These are phyloP conservation scores for Chaetomiaceae sp. DNA, from an alignment of 2,329 filamentous ascomycete genomes.

Conservation along the genomic window DNA sequence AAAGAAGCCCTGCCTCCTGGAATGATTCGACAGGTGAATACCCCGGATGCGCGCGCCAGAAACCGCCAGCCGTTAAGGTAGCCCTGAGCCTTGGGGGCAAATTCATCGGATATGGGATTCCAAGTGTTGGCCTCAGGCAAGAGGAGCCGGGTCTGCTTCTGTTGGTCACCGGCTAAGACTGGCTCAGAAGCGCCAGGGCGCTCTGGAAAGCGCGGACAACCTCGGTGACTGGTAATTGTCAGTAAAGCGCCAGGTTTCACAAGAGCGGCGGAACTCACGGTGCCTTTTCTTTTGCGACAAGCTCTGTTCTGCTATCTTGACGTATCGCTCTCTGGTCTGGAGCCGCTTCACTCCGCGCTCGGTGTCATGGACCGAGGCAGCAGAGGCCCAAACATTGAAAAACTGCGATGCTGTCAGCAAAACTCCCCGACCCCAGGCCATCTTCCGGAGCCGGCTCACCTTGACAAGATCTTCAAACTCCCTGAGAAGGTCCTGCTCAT, in stretches of 20 bases:
- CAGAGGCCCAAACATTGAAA: constrained; percentile 72
- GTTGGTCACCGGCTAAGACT: constrained; percentile 17
- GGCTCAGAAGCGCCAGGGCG: constrained; percentile 50
- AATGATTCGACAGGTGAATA: not conserved
- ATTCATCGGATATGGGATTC: not conserved
- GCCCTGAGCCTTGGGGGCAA: not conserved
- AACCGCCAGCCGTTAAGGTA: not conserved
- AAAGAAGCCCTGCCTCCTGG: not conserved
- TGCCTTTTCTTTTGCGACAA: constrained; percentile 72
- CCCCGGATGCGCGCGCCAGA: not conserved
- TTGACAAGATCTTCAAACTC: constrained; percentile 64
- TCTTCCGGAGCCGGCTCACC: constrained; percentile 37
- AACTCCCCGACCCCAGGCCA: not conserved
- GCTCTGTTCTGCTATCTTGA: constrained; percentile 65
- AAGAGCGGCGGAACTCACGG: constrained; percentile 50
- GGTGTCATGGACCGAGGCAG: constrained; percentile 66
- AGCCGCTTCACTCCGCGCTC: constrained; percentile 72
- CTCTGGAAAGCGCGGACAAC: constrained; percentile 59
- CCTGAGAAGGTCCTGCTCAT: constrained; percentile 59
- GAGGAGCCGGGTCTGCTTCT: not conserved
- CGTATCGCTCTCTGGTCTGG: constrained; percentile 70
- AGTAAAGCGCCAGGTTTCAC: constrained; percentile 9
- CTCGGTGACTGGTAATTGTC: constrained; percentile 38
- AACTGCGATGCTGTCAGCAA: constrained; percentile 45
- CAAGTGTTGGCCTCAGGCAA: not conserved